Percentiles rank a stretch among this genome's conserved stretches.
Evolutionary conservation across 2,329 filamentous ascomycete genomes (phyloP).

Genomic region (Didymella arachidicola): DNA sequence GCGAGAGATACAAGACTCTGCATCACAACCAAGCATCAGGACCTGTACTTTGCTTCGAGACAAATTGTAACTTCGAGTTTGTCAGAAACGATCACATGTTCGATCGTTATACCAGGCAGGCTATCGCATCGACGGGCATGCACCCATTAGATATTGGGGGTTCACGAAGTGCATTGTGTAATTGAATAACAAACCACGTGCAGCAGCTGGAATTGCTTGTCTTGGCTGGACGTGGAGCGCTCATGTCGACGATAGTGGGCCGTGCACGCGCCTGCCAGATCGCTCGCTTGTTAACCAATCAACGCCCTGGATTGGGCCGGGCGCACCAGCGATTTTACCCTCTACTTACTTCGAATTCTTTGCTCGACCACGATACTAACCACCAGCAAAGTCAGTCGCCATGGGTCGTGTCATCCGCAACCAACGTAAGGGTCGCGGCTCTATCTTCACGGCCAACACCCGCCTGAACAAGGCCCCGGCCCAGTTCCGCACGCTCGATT

Average conservation of each 20-base stretch:
- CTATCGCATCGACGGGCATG: not conserved
- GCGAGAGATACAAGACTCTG: too few species aligned
- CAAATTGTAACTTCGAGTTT: too few species aligned
- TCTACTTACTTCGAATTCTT: not conserved
- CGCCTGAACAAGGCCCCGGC: constrained; percentile 90
- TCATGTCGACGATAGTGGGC: not conserved
- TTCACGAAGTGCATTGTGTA: not conserved
- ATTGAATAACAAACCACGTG: not conserved
- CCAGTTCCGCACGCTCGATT: constrained; percentile 97
- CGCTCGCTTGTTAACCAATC: too few species aligned
- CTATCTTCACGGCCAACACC: constrained; percentile 73
- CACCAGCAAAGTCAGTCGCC: constrained; percentile 44
- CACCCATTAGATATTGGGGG: not conserved
- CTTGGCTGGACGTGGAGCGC: not conserved
- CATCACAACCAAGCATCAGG: too few species aligned
- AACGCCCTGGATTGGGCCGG: not conserved
- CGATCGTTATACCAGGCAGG: too few species aligned
- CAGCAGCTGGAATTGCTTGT: not conserved
- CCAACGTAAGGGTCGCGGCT: constrained; percentile 75
- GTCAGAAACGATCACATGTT: too few species aligned
- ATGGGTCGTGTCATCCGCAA: constrained; percentile 77
- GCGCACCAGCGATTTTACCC: not conserved
- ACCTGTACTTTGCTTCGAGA: too few species aligned
- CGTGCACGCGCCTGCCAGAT: not conserved
- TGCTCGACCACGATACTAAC: constrained; percentile 26